Base-by-base conservation (phyloP, 306 rosid genomes). In the Castanea mollissima region DNA sequence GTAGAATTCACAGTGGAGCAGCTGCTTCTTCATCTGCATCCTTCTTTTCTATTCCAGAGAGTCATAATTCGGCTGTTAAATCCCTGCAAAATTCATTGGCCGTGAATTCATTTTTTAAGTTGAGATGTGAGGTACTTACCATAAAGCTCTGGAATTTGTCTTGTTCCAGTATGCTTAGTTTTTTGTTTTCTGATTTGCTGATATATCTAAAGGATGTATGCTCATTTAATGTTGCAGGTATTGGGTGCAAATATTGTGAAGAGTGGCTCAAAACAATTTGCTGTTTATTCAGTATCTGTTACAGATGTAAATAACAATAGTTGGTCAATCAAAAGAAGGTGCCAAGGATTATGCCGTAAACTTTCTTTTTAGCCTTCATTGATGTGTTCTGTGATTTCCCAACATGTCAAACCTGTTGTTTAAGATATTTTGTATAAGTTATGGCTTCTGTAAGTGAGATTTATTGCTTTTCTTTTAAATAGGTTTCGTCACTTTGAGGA, bases 401-500 rank as follows among this genome's bases (percentile, higher is more conserved):
- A 13, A 74, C 21, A 55, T 59, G 27, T 71, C 31, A 29, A 64
- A 79, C 38, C 38, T 73, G 52, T 31, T 62, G 58, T 78, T 75
- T 65, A 11, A 81, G 56, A 29, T 20, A 69, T 38, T 29, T 69
- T 64, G 34, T 35, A 57, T 49, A 29, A 49, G 73, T 77, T 34
- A 55, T 34, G 62, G 75, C 80, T 76, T 70, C 69, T 71, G 35
- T 18, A 18, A 73, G 83, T 76, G 64, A 41, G 63, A 2, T 44
- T 29, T 70, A 12, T 77, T 52, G 55, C 64, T 34, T 69, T 16
- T 71, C 23, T 85, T 75, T 65, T 52, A 25, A 34, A 35, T 63
- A 96, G 99, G 91, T 96, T 96, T 88, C 92, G 99, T 58, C 99
- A 96, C 87, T 96, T 96, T 88, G 99, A 96, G 91, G 99, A 96